Base-by-base conservation (phyloP, 192 early-diverging fungal genomes). In the Coemansia sp. region DNA sequence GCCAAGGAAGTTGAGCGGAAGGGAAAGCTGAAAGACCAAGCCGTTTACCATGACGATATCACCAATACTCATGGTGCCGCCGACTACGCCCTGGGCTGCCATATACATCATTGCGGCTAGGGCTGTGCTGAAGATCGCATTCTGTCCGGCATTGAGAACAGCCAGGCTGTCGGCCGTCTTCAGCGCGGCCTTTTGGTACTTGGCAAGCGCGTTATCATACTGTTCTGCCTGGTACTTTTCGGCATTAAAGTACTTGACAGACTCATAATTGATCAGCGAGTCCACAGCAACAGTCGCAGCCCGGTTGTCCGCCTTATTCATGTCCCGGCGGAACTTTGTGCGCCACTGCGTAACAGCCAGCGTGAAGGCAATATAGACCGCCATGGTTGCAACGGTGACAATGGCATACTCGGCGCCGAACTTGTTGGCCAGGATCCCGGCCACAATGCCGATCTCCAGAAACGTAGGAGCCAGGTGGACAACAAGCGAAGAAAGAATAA, bases 11-110 rank as follows among this genome's bases (percentile, higher is more conserved):
- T 99, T 98, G 15, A 99, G 86, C 20, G 98, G 98, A 75, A 98
- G 85, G 3, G 95, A 94, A 12, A 99, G 85, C 81, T 99, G 98
- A 77, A 99, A 98, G 26, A 99, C 90, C 26, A 99, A 91, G 20
- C 97, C 95, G 68, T 99, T 99, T 62, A 99, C 89, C 94, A 99
- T 94, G 20, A 99, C 98, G 6, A 99, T 87, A 72, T 99, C 98
- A 46, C 98, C 98, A 26, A 99, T 89, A 2, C 95, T 97, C 87
- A 99, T 84, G 2, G 87, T 83, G 0, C 92, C 91, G 45, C 60
- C 63, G 1, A 88, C 75, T 10, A 99, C 94, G 35, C 95, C 95
- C 46, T 95, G 86, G 9, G 95, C 91, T 0, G 96, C 93, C 85
- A 99, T 88, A 68, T 91, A 95, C 98, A 99, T 99, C 90, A 98